These are phyloP conservation scores for Aspergillus quadricinctus DNA, from an alignment of 2,329 filamentous ascomycete species.

Conservation along the genomic window DNA sequence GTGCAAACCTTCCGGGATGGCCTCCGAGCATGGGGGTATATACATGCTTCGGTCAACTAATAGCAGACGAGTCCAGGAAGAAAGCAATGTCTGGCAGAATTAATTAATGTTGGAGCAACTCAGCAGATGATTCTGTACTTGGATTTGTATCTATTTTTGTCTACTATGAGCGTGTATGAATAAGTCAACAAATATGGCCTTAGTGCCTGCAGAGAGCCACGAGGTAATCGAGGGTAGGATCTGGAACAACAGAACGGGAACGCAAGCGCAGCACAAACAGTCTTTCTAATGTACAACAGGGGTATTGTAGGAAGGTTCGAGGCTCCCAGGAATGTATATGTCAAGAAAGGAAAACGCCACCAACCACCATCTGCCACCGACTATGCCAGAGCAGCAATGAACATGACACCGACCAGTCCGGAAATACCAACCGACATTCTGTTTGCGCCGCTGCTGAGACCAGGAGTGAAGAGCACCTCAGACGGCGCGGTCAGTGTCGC, in stretches of 20 bases:
- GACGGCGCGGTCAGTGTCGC: conserved; percentile 4
- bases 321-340: neutral
- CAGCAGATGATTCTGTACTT: neutral
- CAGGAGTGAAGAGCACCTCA: conserved; percentile 12
- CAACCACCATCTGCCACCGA: neutral
- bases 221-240: neutral
- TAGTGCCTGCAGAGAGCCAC: neutral
- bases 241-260: neutral
- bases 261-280: neutral
- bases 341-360: neutral
- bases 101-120: too few relatives aligned
- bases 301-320: neutral
- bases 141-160: neutral
- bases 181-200: neutral
- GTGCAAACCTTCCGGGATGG: too few relatives aligned
- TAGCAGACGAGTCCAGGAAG: too few relatives aligned
- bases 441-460: conserved; percentile 23
- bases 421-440: conserved; percentile 13
- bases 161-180: neutral
- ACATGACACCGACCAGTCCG: conserved; percentile 12
- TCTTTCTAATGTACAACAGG: neutral
- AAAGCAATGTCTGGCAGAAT: too few relatives aligned
- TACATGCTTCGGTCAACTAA: too few relatives aligned
- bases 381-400: conserved; percentile 16
- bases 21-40: too few relatives aligned